These are phyloP conservation scores for Geotrichum citri-aurantii DNA, from an alignment of 1,139 yeast genomes.

Conservation along the genomic window DNA sequence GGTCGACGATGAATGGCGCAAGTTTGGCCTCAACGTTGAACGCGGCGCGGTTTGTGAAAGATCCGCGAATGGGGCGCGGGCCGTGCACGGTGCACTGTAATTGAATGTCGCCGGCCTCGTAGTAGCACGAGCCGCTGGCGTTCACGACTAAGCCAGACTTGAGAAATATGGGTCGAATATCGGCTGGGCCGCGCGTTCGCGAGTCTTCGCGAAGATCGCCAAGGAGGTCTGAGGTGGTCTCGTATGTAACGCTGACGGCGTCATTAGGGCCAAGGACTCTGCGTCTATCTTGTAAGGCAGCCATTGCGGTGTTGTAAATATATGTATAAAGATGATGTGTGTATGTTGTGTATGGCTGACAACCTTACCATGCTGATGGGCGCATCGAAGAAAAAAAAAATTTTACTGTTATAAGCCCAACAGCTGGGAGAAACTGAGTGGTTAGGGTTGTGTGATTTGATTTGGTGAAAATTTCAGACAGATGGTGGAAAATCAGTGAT, in stretches of 20 bases:
- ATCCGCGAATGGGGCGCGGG: constrained; percentile 79
- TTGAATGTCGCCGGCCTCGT: constrained; percentile 60
- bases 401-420: neutral
- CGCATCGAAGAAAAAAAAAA: neutral
- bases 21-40: constrained; percentile 63
- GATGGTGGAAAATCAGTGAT: too few species aligned
- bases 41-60: constrained; percentile 63
- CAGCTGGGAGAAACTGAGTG: neutral
- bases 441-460: constrained; percentile 1
- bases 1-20: constrained; percentile 42
- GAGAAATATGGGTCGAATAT: constrained; percentile 32
- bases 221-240: constrained; percentile 7
- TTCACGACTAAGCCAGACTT: constrained; percentile 62
- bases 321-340: neutral
- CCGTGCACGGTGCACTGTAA: constrained; percentile 77
- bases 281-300: constrained; percentile 31
- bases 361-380: neutral
- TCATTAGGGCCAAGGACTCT: constrained; percentile 38
- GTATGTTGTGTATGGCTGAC: too few species aligned
- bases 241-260: constrained; percentile 25
- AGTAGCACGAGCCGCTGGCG: constrained; percentile 77
- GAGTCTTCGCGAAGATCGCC: constrained; percentile 6
- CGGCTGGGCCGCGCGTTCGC: constrained; percentile 1
- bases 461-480: neutral
- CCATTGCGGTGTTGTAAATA: constrained; percentile 4